Evolutionary conservation across 2,329 filamentous ascomycete species (phyloP), one percentile per base, ranked within the genome.

Genomic region (Achaetomium macrosporum): DNA sequence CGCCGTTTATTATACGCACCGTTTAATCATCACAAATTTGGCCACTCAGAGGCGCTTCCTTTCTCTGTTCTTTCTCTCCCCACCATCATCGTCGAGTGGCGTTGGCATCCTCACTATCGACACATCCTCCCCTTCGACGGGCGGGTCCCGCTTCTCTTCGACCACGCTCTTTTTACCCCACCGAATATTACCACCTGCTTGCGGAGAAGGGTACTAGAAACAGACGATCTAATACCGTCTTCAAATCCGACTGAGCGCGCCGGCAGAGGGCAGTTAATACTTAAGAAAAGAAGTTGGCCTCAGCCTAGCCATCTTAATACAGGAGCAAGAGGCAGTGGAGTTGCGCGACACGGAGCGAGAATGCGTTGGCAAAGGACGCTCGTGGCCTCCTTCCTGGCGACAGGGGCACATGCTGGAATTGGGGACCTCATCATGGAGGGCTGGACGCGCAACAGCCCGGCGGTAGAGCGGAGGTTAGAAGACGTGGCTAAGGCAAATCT

Each of bases 311-410:
- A 17, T 42, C 29, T 40, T 54, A 53, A 54, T 58, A 55, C 40
- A 40, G 17, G 37, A 47, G n/a, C 19, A 53, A 51, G 53, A 57
- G 59, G 47, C 31, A 55, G 55, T 55, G 48, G 7, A 13, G 12
- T 15, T 13, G 20, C 19, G 12, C 44, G n/a, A 52, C 37, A 20
- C 13, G 53, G 30, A 56, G 4, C 39, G 61, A 66, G 56, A 30
- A 73, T 74, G 72, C 55, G 69, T 56, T 69, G 69, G 68, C 64
- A 65, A 55, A 63, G 63, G 30, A 56, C 62, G 45, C 56, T 71
- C 19, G 58, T 68, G 29, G 66, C 66, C 42, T 65, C 69, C 50
- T 60, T 72, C 57, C 64, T 73, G 42, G 68, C 65, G 55, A 59
- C 61, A 17, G 66, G 64, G 49, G 70, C 65, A 33, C 61, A 67